phyloP scores from a whole-genome alignment of 805 yeast species.

The Millerozyma miso region DNA sequence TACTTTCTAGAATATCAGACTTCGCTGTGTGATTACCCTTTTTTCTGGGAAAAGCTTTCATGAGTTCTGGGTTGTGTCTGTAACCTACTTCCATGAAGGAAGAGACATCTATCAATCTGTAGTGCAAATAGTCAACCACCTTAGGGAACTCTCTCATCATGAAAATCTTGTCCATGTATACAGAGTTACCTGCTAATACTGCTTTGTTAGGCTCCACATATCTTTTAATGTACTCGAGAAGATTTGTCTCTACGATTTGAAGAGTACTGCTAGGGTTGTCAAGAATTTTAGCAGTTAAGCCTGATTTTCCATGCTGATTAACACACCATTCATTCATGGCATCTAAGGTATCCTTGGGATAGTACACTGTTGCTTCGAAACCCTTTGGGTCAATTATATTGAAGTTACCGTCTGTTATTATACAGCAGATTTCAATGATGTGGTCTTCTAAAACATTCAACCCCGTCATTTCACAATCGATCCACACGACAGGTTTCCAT shows the following conservation, averaged over 20 bases:
- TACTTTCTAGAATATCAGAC: slow-evolving; percentile 85
- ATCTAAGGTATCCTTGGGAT: slow-evolving; percentile 56
- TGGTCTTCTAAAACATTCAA: slow-evolving; percentile 68
- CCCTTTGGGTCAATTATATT: slow-evolving; percentile 66
- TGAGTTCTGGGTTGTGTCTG: slow-evolving; percentile 68
- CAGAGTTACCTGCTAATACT: slow-evolving; percentile 83
- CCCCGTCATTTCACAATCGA: slow-evolving; percentile 99
- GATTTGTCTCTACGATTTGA: slow-evolving; percentile 59
- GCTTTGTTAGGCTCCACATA: slow-evolving; percentile 55
- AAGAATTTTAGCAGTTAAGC: slow-evolving; percentile 70
- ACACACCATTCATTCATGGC: slow-evolving; percentile 87
- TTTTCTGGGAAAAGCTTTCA: slow-evolving; percentile 59
- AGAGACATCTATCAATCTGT: slow-evolving; percentile 89
- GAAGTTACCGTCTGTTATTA: slow-evolving; percentile 80
- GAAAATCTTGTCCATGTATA: slow-evolving; percentile 87
- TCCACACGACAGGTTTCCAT: slow-evolving; percentile 68
- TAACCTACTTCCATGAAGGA: slow-evolving; percentile 73
- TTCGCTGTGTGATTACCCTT: slow-evolving; percentile 77
- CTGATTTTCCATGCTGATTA: slow-evolving; percentile 70
- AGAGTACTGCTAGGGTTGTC: slow-evolving; percentile 49
- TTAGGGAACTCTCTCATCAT: slow-evolving; percentile 80
- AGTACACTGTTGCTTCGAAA: slow-evolving; percentile 78
- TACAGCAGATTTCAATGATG: slow-evolving; percentile 88
- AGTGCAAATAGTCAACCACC: slow-evolving; percentile 56
- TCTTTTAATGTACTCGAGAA: slow-evolving; percentile 56